A percentile compares a stretch with the other conserved stretches of the same genome.
Evolutionary conservation across 371 early-diverging fungal species (phyloP).

Genomic region (Lichtheimia ornata): DNA sequence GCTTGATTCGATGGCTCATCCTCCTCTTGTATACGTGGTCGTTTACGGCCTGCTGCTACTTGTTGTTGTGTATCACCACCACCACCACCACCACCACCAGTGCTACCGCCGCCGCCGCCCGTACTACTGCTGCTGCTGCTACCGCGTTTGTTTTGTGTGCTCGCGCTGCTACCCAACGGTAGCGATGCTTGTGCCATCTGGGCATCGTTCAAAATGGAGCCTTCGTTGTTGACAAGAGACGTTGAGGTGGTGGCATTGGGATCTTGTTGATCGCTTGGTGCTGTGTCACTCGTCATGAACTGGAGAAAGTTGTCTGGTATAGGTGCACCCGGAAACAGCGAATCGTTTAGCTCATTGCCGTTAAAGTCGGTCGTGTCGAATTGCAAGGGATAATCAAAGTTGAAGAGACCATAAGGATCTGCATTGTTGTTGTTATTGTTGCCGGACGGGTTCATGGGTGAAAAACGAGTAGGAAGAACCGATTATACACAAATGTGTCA

Average conservation of each 20-base stretch:
- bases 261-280: constrained; percentile 1
- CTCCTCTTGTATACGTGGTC: not conserved
- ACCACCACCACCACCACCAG: not conserved
- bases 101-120: too few species aligned
- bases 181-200: too few species aligned
- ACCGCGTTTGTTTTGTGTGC: not conserved
- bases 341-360: not conserved
- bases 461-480: too few species aligned
- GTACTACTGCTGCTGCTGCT: constrained; percentile 3
- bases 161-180: too few species aligned
- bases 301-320: constrained; percentile 18
- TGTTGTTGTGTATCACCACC: not conserved
- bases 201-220: too few species aligned
- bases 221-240: not conserved
- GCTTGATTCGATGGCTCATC: constrained; percentile 33
- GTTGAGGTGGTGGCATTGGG: not conserved
- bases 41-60: constrained; percentile 4
- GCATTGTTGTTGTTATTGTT: not conserved
- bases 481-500: too few species aligned
- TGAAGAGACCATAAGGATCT: constrained; percentile 7
- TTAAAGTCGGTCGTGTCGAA: constrained; percentile 1
- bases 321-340: not conserved
- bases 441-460: too few species aligned
- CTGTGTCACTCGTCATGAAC: constrained; percentile 11
- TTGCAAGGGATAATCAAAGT: constrained; percentile 12